Percentiles rank a stretch among this genome's conserved stretches.
phyloP scores from a whole-genome alignment of 305 asterid species.

The Vinca major region DNA sequence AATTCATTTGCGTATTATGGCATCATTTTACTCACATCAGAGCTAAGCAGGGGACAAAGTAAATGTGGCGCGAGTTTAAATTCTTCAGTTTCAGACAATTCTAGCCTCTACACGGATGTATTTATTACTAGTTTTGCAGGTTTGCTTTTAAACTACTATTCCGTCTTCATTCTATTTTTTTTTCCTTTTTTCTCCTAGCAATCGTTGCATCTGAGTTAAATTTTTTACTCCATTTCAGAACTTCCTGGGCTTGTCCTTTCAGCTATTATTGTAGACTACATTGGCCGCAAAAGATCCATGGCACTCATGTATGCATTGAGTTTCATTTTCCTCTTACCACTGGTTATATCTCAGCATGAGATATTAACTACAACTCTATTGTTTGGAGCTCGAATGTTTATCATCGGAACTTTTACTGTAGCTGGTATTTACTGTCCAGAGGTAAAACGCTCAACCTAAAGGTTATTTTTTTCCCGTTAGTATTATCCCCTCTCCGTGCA shows the following conservation, averaged over 20 bases:
- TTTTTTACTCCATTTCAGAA: conserved; percentile 32
- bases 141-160: conserved; percentile 13
- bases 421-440: conserved; percentile 61
- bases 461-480: neutral
- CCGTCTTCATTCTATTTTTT: neutral
- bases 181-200: neutral
- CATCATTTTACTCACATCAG: conserved; percentile 60
- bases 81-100: conserved; percentile 18
- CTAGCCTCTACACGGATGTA: conserved; percentile 47
- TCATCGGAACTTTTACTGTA: conserved; percentile 44
- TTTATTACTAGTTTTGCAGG: conserved; percentile 72
- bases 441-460: conserved; percentile 29
- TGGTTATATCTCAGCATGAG: conserved; percentile 35
- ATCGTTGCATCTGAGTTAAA: neutral
- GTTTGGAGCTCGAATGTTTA: conserved; percentile 59
- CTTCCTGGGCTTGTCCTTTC: conserved; percentile 60
- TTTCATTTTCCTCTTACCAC: conserved; percentile 46
- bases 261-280: conserved; percentile 45
- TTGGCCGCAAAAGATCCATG: conserved; percentile 61
- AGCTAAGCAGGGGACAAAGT: conserved; percentile 41
- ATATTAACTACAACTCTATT: conserved; percentile 31
- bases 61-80: conserved; percentile 24
- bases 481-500: neutral
- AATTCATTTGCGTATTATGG: conserved; percentile 63
- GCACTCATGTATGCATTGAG: conserved; percentile 36